A percentile compares a stretch with the other conserved stretches of the same genome.
Conservation (phyloP, 2,329 filamentous ascomycete genomes). For the Sclerotinia nivalis region DNA sequence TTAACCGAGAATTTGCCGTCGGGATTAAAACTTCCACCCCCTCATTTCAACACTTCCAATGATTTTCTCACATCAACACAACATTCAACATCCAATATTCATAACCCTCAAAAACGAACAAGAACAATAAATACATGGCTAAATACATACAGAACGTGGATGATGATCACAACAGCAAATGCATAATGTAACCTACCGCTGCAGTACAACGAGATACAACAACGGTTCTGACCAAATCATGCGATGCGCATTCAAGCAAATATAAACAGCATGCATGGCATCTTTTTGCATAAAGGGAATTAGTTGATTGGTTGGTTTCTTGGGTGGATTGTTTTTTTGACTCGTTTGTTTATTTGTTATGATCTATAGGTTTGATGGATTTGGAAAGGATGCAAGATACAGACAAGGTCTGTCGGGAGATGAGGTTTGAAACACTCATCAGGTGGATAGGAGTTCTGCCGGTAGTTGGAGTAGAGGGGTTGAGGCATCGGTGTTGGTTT, state of each 20-base stretch:
- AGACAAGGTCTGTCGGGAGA: background rate
- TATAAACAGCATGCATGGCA: background rate
- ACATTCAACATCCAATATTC: background rate
- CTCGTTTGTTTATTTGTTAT: background rate
- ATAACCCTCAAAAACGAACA: too few relatives aligned
- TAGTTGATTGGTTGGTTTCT: background rate
- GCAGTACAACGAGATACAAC: background rate
- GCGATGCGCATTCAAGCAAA: background rate
- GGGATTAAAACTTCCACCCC: background rate
- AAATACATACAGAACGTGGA: constrained; percentile 1
- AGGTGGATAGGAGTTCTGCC: background rate
- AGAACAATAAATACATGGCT: background rate
- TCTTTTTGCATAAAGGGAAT: background rate
- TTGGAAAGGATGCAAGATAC: background rate
- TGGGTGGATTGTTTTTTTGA: background rate
- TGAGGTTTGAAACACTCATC: background rate
- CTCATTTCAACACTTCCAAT: background rate
- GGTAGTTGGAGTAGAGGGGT: background rate
- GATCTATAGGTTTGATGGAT: background rate
- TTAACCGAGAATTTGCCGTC: background rate
- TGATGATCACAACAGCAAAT: constrained; percentile 13
- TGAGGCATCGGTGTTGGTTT: background rate
- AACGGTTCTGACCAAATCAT: background rate
- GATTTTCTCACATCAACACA: background rate
- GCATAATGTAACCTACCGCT: background rate